These are phyloP conservation scores for Lolium perenne DNA, from an alignment of 176 grass and related monocot genomes.

Conservation along the genomic window DNA sequence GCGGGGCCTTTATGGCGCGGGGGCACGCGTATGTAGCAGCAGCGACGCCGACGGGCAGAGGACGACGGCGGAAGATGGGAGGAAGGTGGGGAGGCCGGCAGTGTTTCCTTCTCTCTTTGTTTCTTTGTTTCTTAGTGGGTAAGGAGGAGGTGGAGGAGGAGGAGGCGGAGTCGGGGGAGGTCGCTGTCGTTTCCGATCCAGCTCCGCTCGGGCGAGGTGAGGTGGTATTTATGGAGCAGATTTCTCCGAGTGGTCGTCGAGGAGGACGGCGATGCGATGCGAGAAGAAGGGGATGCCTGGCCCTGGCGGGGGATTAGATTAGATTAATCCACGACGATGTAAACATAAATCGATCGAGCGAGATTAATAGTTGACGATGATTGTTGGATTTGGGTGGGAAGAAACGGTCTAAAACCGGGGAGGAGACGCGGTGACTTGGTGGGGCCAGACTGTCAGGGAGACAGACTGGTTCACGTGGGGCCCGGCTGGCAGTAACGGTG, in stretches of 20 bases:
- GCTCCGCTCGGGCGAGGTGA: background rate
- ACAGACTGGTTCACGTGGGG: background rate
- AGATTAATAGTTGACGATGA: background rate
- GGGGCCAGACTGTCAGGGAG: background rate
- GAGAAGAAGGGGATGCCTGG: background rate
- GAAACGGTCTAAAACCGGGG: slow-evolving; percentile 18
- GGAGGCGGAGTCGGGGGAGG: background rate
- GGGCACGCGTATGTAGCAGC: too few relatives aligned
- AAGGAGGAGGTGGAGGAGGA: slow-evolving; percentile 1
- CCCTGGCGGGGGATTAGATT: background rate
- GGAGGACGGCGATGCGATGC: too few relatives aligned
- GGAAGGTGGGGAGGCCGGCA: background rate
- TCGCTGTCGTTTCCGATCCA: slow-evolving; percentile 26
- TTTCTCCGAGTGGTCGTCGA: background rate
- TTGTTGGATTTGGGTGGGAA: slow-evolving; percentile 22
- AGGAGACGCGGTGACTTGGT: background rate
- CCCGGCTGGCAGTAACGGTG: background rate
- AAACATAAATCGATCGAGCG: background rate
- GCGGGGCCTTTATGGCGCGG: slow-evolving; percentile 12
- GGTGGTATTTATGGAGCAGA: slow-evolving; percentile 23
- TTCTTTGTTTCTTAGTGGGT: background rate
- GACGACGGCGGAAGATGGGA: background rate
- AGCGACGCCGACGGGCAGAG: background rate
- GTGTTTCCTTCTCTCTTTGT: background rate
- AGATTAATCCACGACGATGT: background rate